These are phyloP conservation scores for Boletus barrowsii DNA, from an alignment of 768 basidiomycete species.

Conservation along the genomic window DNA sequence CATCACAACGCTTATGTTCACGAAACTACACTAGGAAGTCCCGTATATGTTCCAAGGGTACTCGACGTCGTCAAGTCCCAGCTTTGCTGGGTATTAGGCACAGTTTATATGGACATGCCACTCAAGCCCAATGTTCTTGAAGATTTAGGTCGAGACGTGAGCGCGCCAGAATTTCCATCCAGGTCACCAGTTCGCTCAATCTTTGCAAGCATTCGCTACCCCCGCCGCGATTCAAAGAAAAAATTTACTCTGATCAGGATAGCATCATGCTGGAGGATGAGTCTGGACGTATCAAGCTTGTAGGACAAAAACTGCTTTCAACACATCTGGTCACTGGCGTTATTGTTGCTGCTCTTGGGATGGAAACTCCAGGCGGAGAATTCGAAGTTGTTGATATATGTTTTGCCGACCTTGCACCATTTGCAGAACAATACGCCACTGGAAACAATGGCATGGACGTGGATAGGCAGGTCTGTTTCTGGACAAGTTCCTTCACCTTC, in stretches of 20 bases:
- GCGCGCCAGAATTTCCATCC: conserved; percentile 29
- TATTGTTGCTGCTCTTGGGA: conserved; percentile 84
- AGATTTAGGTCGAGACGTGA: conserved; percentile 89
- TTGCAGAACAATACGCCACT: conserved; percentile 22
- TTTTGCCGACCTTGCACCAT: conserved; percentile 75
- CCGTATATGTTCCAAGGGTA: conserved; percentile 71
- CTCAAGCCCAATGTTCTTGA: conserved; percentile 97
- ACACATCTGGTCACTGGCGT: conserved; percentile 84
- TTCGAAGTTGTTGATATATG: conserved; percentile 93
- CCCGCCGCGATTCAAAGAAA: conserved; percentile 70
- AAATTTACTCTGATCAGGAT: conserved; percentile 77
- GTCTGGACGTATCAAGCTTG: conserved; percentile 85
- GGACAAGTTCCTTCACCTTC: not conserved
- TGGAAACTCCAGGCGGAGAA: conserved; percentile 85
- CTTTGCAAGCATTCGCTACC: conserved; percentile 77
- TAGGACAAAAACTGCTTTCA: conserved; percentile 65
- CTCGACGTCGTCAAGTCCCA: conserved; percentile 84
- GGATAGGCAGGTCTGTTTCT: conserved; percentile 46
- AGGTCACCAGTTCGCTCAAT: conserved; percentile 1
- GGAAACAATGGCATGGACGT: conserved; percentile 56
- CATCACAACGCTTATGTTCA: conserved; percentile 5
- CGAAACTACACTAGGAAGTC: conserved; percentile 47
- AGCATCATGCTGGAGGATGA: conserved; percentile 93
- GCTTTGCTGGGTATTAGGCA: conserved; percentile 90
- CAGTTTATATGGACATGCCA: conserved; percentile 98